A percentile compares a stretch with the other conserved stretches of the same genome.
These are phyloP conservation scores for Candida ovalis DNA, from an alignment of 805 yeast genomes.

Conservation along the genomic window DNA sequence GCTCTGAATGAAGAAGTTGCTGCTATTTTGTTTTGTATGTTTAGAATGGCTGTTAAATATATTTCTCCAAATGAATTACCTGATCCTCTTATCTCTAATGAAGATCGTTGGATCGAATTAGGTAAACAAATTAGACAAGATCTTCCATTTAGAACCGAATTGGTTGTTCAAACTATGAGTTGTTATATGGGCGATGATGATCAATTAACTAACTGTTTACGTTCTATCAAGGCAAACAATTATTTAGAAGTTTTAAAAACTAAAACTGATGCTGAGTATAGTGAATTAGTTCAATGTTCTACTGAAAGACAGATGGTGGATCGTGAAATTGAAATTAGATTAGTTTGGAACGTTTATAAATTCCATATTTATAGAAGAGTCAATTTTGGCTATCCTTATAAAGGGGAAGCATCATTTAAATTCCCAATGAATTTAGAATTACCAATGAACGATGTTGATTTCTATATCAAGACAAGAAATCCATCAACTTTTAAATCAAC, in stretches of 20 bases:
- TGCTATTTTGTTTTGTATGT: conserved; percentile 31
- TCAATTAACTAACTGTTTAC: conserved; percentile 13
- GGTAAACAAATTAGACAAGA: conserved; percentile 32
- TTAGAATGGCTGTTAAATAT: conserved; percentile 31
- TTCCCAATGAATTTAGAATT: conserved; percentile 33
- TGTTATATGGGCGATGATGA: conserved; percentile 25
- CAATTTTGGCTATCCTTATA: conserved; percentile 35
- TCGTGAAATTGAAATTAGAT: conserved; percentile 32
- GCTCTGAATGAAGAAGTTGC: conserved; percentile 29
- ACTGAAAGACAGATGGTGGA: conserved; percentile 33
- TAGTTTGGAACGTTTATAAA: conserved; percentile 39
- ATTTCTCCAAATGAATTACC: conserved; percentile 26
- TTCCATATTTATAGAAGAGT: conserved; percentile 32
- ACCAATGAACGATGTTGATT: conserved; percentile 32
- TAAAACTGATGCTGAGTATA: conserved; percentile 22
- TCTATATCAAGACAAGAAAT: conserved; percentile 11
- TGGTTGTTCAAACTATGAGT: conserved; percentile 27
- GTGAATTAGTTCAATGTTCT: conserved; percentile 21
- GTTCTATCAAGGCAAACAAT: conserved; percentile 10
- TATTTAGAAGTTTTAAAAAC: conserved; percentile 7
- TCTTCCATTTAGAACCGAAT: conserved; percentile 25
- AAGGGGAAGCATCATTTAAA: conserved; percentile 14
- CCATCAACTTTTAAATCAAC: conserved; percentile 12
- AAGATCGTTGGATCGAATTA: conserved; percentile 36
- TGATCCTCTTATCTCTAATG: conserved; percentile 26